Conservation (phyloP, 2,329 filamentous ascomycete genomes). For the Aspergillus bombycis region DNA sequence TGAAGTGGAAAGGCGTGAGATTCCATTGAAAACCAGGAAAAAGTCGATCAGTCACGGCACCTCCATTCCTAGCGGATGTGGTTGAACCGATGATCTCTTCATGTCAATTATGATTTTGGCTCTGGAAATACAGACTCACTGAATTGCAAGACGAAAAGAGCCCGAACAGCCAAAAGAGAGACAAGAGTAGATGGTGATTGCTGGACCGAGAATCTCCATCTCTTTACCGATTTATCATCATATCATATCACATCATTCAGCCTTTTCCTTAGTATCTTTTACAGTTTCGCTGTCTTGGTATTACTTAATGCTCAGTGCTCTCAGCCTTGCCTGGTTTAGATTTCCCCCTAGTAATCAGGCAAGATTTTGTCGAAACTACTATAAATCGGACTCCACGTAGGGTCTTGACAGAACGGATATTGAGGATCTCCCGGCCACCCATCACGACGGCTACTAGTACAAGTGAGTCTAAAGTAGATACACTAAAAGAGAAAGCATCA, state of each 20-base stretch:
- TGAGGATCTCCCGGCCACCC: neutral
- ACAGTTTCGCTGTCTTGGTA: neutral
- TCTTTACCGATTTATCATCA: neutral
- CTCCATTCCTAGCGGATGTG: neutral
- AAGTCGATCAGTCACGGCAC: neutral
- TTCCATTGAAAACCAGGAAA: constrained; percentile 9
- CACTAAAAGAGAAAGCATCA: neutral
- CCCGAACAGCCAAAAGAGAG: neutral
- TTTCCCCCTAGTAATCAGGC: neutral
- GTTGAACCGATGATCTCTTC: neutral
- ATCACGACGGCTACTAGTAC: neutral
- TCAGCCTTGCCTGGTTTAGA: neutral
- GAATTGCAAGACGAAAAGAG: neutral
- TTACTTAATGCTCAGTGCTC: neutral
- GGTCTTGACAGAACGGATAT: neutral
- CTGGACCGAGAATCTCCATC: neutral
- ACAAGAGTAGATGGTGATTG: neutral
- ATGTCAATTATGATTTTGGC: neutral
- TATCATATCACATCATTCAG: neutral
- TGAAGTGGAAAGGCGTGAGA: constrained; percentile 19
- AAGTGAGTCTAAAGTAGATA: neutral
- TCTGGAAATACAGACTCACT: neutral
- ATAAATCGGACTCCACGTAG: neutral
- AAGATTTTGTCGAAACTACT: neutral
- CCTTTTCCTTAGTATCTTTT: neutral